These are phyloP conservation scores for Crotalaria pallida DNA, from an alignment of 306 rosid genomes.

Conservation along the genomic window DNA sequence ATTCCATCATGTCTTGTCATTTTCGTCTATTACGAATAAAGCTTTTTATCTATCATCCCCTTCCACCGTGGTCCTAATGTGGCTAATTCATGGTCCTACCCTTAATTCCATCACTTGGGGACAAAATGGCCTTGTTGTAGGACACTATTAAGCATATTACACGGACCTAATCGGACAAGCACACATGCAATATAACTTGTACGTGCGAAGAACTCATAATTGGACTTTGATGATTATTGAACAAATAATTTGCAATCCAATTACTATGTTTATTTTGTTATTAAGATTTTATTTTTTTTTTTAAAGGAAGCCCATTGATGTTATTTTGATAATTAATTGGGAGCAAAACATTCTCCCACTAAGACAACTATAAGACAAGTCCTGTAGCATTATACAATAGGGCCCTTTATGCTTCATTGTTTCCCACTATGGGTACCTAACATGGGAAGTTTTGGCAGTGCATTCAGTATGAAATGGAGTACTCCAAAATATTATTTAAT, in stretches of 20 bases:
- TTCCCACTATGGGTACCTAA: constrained; percentile 62
- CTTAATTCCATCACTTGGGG: constrained; percentile 8
- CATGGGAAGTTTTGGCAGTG: constrained; percentile 37
- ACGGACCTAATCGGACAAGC: constrained; percentile 33
- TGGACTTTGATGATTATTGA: constrained; percentile 10
- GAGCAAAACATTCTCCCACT: constrained; percentile 32
- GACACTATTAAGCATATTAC: constrained; percentile 25
- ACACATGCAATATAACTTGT: constrained; percentile 35
- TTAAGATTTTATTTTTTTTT: neutral
- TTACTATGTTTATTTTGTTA: neutral
- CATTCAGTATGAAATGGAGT: constrained; percentile 22
- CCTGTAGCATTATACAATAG: constrained; percentile 28
- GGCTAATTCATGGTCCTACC: constrained; percentile 15
- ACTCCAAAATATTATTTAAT: constrained; percentile 16
- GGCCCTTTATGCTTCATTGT: constrained; percentile 62
- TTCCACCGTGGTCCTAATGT: constrained; percentile 37
- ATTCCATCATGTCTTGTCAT: constrained; percentile 35
- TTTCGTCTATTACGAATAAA: constrained; percentile 29
- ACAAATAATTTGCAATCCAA: neutral
- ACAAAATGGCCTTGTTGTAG: constrained; percentile 24
- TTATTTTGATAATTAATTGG: constrained; percentile 20
- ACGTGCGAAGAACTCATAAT: constrained; percentile 12
- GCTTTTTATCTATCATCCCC: constrained; percentile 15
- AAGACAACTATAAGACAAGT: constrained; percentile 62
- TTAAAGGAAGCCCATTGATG: neutral